Evolutionary conservation across 2,329 filamentous ascomycete species (phyloP).

Genomic region (Scedosporium apiospermum): DNA sequence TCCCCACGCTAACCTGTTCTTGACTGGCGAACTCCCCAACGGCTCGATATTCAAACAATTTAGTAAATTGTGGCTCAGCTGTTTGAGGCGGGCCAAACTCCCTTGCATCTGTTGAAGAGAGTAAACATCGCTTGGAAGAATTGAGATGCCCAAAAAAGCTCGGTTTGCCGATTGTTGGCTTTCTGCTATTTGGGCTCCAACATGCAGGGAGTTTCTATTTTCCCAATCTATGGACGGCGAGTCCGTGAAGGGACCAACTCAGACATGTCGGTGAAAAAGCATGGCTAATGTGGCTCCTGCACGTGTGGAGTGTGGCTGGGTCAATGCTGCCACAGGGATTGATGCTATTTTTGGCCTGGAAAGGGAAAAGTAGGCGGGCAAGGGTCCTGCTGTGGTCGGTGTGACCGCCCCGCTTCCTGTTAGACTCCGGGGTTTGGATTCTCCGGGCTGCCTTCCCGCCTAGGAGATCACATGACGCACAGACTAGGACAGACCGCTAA

Average conservation of each 20-base stretch:
- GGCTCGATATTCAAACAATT: neutral
- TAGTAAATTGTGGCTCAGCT: neutral
- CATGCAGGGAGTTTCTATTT: neutral
- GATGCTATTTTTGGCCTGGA: neutral
- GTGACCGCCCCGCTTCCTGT: neutral
- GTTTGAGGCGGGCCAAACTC: neutral
- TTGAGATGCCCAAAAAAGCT: neutral
- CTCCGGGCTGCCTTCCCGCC: neutral
- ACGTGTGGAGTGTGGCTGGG: neutral
- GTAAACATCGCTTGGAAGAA: neutral
- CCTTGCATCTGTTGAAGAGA: neutral
- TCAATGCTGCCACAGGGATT: neutral
- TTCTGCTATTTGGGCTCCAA: neutral
- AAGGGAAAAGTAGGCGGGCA: neutral
- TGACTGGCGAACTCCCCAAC: neutral
- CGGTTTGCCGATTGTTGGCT: neutral
- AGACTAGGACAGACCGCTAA: neutral
- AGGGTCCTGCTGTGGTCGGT: neutral
- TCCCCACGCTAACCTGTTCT: neutral
- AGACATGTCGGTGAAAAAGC: neutral
- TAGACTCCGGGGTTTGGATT: neutral
- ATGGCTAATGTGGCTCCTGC: neutral
- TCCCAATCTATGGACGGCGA: neutral
- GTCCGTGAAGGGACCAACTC: neutral
- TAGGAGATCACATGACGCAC: constrained; percentile 5